Evolutionary conservation across 2,329 filamentous ascomycete genomes (phyloP).

Genomic region (Nigrograna mackinnonii): DNA sequence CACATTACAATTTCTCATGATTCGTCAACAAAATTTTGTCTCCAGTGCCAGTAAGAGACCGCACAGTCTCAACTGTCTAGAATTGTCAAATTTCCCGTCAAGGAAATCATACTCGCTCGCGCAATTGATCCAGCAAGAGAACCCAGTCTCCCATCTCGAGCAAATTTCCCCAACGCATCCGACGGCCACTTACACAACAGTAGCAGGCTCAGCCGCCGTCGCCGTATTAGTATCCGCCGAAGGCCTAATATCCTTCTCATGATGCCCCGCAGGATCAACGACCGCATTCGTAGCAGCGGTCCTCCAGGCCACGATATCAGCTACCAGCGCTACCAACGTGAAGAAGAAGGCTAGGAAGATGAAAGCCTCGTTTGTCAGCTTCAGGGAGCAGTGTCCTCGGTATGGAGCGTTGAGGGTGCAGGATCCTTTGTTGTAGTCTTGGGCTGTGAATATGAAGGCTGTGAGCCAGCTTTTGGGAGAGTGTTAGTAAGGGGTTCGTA

Average conservation of each 20-base stretch:
- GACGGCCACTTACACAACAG: no score
- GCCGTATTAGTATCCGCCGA: constrained; percentile 2
- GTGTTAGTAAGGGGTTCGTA: not conserved
- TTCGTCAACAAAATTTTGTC: no score
- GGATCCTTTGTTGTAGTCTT: constrained; percentile 44
- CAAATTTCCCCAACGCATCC: no score
- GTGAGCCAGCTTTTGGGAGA: constrained; percentile 45
- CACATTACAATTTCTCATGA: no score
- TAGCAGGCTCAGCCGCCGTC: no score
- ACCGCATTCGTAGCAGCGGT: constrained; percentile 5
- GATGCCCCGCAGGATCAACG: constrained; percentile 7
- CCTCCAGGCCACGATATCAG: constrained; percentile 30
- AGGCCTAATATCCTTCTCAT: constrained; percentile 11
- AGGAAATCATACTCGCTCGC: no score
- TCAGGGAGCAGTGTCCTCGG: constrained; percentile 37
- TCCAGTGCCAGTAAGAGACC: no score
- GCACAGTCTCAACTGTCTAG: no score
- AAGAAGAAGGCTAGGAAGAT: constrained; percentile 51
- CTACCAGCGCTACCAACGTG: constrained; percentile 42
- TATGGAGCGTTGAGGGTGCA: constrained; percentile 39
- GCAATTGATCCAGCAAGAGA: no score
- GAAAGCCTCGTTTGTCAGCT: constrained; percentile 48
- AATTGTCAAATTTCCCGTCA: no score
- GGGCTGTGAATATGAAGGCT: constrained; percentile 51
- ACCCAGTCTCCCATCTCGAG: no score